These are phyloP conservation scores for Knoxdaviesia capensis DNA, from an alignment of 2,329 filamentous ascomycete species.

Conservation along the genomic window DNA sequence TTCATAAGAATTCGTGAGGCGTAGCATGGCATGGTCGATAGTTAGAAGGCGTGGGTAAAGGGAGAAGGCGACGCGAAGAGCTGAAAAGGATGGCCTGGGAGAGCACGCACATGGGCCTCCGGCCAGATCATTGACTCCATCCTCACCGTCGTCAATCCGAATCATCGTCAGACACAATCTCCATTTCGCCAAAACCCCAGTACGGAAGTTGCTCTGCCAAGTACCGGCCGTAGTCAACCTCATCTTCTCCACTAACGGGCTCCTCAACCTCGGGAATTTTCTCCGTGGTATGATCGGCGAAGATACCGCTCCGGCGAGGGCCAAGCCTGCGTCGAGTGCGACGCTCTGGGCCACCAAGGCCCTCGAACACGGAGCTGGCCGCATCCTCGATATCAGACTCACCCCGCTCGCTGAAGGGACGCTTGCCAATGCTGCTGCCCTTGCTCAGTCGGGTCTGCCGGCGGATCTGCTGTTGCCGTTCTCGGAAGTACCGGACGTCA, in stretches of 20 bases:
- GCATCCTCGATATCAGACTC: slow-evolving; percentile 23
- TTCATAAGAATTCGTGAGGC: no score
- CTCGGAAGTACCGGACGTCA: slow-evolving; percentile 21
- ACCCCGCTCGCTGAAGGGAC: slow-evolving; percentile 31
- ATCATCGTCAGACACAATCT: slow-evolving; percentile 16
- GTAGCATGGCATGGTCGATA: no score
- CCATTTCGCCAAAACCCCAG: slow-evolving; percentile 28
- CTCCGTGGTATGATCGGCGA: slow-evolving; percentile 26
- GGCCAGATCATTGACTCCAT: no score
- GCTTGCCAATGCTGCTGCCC: slow-evolving; percentile 33
- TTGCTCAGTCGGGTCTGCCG: slow-evolving; percentile 26
- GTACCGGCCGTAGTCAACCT: slow-evolving; percentile 17
- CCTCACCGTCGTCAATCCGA: neutral
- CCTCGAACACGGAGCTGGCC: slow-evolving; percentile 7
- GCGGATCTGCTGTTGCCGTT: slow-evolving; percentile 18
- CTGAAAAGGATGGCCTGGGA: no score
- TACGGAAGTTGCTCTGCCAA: slow-evolving; percentile 29
- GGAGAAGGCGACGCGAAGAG: no score
- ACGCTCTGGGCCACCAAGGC: slow-evolving; percentile 25
- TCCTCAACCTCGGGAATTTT: slow-evolving; percentile 34
- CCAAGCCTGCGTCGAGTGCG: slow-evolving; percentile 24
- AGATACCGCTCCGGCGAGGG: slow-evolving; percentile 24
- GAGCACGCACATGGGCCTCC: no score
- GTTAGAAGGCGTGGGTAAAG: no score
- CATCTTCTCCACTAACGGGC: slow-evolving; percentile 26